phyloP scores from a whole-genome alignment of 495 filamentous ascomycete genomes.

The Thermochaetoides thermophila region DNA sequence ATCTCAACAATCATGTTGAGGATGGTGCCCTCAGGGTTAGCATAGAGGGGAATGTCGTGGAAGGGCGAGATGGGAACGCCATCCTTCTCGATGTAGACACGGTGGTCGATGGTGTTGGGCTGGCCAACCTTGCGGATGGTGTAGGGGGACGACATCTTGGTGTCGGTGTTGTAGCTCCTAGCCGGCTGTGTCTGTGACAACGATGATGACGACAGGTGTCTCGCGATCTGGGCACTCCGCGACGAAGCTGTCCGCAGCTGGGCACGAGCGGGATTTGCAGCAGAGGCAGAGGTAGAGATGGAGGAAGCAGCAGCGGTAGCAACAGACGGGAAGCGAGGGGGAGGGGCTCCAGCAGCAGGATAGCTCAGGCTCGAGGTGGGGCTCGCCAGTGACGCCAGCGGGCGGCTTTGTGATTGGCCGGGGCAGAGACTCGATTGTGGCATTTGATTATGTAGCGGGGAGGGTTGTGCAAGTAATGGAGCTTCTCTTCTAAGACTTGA shows the following conservation, averaged over 20 bases:
- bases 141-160: slow-evolving; percentile 45
- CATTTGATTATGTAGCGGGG: too few species aligned
- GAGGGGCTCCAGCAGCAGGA: not conserved
- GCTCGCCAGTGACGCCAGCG: slow-evolving; percentile 18
- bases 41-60: slow-evolving; percentile 96
- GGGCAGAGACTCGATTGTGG: slow-evolving; percentile 9
- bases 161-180: slow-evolving; percentile 3
- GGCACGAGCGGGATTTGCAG: slow-evolving; percentile 11
- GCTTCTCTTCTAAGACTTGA: too few species aligned
- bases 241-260: slow-evolving; percentile 18
- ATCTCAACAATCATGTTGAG: slow-evolving; percentile 99
- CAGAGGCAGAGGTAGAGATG: slow-evolving; percentile 15
- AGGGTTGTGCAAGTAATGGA: too few species aligned
- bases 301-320: slow-evolving; percentile 24
- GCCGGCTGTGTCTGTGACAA: too few species aligned
- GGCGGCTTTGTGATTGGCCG: slow-evolving; percentile 19
- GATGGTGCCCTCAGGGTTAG: slow-evolving; percentile 82
- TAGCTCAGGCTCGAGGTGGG: slow-evolving; percentile 3
- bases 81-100: slow-evolving; percentile 96
- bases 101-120: slow-evolving; percentile 89
- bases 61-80: slow-evolving; percentile 85
- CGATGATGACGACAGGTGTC: slow-evolving; percentile 34
- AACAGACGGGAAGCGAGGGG: not conserved
- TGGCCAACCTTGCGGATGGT: slow-evolving; percentile 71
- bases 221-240: slow-evolving; percentile 40